Evolutionary conservation across 495 filamentous ascomycete genomes (phyloP).

Genomic region (Evernia prunastri): DNA sequence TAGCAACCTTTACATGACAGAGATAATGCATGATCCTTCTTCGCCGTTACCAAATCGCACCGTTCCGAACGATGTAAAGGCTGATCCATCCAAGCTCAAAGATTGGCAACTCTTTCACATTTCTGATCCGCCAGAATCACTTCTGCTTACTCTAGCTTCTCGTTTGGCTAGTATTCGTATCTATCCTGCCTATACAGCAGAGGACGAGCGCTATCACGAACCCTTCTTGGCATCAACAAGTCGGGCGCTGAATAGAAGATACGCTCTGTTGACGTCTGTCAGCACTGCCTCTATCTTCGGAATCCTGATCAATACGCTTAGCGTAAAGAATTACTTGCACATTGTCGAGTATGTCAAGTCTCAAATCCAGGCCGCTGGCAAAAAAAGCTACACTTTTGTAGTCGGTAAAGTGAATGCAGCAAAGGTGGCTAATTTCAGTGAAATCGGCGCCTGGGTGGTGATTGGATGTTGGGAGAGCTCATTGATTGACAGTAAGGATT

Average conservation of each 20-base stretch:
- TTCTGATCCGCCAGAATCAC: slow-evolving; percentile 71
- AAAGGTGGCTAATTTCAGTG: slow-evolving; percentile 92
- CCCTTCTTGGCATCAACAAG: slow-evolving; percentile 37
- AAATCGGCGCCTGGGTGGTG: slow-evolving; percentile 93
- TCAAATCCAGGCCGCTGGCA: slow-evolving; percentile 67
- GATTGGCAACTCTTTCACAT: slow-evolving; percentile 86
- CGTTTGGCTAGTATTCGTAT: slow-evolving; percentile 74
- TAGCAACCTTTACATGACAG: slow-evolving; percentile 58
- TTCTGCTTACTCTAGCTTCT: slow-evolving; percentile 81
- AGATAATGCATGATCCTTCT: slow-evolving; percentile 69
- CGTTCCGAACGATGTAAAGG: slow-evolving; percentile 46
- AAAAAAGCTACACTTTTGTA: slow-evolving; percentile 93
- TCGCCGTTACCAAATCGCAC: slow-evolving; percentile 81
- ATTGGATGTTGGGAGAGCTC: slow-evolving; percentile 98
- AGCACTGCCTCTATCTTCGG: slow-evolving; percentile 79
- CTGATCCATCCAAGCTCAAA: slow-evolving; percentile 47
- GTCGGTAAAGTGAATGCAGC: slow-evolving; percentile 94
- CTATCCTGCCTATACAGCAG: slow-evolving; percentile 48
- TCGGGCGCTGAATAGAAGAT: slow-evolving; percentile 69
- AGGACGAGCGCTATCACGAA: not conserved
- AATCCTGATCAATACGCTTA: slow-evolving; percentile 90
- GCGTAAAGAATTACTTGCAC: slow-evolving; percentile 80
- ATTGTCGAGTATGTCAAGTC: slow-evolving; percentile 65
- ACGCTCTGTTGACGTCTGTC: slow-evolving; percentile 76
- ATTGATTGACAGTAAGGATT: slow-evolving; percentile 75